Evolutionary conservation across 306 rosid genomes (phyloP).

Genomic region (Sophora flavescens): DNA sequence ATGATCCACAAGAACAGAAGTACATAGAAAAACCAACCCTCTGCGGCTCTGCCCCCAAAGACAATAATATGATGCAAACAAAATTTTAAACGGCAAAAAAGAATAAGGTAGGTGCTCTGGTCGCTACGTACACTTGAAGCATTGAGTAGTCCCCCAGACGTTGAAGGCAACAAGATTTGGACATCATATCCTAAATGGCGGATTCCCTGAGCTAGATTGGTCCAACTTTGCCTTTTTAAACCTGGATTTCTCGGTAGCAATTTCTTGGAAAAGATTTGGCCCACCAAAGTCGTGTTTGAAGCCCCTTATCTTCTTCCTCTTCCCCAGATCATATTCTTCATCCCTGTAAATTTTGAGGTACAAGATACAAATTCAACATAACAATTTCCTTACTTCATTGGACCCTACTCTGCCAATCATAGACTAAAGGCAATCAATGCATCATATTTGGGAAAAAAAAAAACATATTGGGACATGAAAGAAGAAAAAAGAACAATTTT

Average conservation of each 20-base stretch:
- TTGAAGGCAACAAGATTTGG: neutral
- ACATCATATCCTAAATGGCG: conserved; percentile 80
- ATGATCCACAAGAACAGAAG: conserved; percentile 26
- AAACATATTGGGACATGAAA: neutral
- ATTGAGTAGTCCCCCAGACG: conserved; percentile 32
- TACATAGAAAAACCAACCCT: conserved; percentile 38
- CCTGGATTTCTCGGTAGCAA: conserved; percentile 60
- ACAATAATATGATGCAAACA: conserved; percentile 32
- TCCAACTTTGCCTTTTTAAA: conserved; percentile 62
- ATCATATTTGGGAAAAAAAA: neutral
- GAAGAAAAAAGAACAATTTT: neutral
- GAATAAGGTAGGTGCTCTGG: conserved; percentile 44
- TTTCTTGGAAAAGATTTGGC: conserved; percentile 79
- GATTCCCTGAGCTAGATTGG: conserved; percentile 60
- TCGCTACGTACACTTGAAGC: conserved; percentile 46
- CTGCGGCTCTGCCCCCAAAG: conserved; percentile 38
- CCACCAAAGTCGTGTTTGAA: conserved; percentile 63
- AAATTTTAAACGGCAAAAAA: conserved; percentile 37
- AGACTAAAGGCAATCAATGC: neutral
- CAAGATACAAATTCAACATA: neutral
- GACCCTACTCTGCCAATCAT: too few species aligned
- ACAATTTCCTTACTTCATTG: too few species aligned
- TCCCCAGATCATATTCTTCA: conserved; percentile 87
- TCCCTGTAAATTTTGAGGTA: conserved; percentile 66
- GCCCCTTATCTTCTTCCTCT: conserved; percentile 78